Base-by-base conservation (phyloP, 2,329 filamentous ascomycete species). In the Phoma sp. region DNA sequence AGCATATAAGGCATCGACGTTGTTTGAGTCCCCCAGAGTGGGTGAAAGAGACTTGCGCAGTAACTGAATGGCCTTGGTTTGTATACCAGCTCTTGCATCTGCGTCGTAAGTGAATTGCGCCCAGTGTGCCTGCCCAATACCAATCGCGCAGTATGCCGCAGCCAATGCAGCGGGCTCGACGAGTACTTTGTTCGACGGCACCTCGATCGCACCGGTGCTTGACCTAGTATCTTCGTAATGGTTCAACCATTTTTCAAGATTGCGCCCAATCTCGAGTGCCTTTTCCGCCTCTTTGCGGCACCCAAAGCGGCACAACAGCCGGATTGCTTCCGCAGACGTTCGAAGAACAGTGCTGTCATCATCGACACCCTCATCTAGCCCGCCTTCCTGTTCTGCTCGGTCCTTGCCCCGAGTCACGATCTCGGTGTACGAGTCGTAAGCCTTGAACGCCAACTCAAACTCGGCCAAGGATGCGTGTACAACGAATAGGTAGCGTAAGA, bases 401-500 rank as follows among this genome's bases (percentile, higher is more conserved):
- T 91, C 90, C 76, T 93, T 96, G 51, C 89, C 92, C 69, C 90
- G 90, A 57, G 88, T 89, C 49, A 96, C 85, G 60, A 99, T 90
- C 48, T 96, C 91, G 30, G 96, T 80, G 73, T 98, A 99, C 0
- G 93, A 93, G 72, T 96, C 90, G 59, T 97, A 91, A 0, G 95
- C 91, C 69, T 92, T 92, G 73, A 96, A 87, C 1, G 93, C 93
- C 42, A 98, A 80, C 50, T 96, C 91, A 62, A 97, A 98, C 64
- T 99, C 93, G 7, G 92, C 92, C 15, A 97, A 81, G 2, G 92
- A 85, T 15, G 93, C 81, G 73, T 99, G 95, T 2, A 96, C 89
- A 10, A 87, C 88, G 71, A 98, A 98, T 0, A 99, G 81, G 66
- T 93, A 86, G 53, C 93, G 84, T 25, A 99, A 79, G 57, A 98